Evolutionary conservation across 1,139 yeast genomes (phyloP).

Genomic region (Sugiyamaella pinicola): DNA sequence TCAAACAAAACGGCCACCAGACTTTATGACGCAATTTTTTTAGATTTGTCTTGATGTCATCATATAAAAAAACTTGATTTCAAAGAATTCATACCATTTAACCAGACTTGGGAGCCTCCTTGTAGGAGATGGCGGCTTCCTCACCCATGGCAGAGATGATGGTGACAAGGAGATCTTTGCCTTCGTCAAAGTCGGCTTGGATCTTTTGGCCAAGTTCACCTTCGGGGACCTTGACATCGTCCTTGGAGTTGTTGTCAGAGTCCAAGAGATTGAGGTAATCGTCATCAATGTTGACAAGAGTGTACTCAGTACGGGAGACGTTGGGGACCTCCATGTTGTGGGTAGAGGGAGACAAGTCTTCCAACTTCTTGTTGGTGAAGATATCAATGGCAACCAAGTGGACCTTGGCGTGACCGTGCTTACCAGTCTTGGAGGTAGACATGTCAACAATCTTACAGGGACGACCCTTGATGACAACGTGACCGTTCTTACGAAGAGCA

Average conservation of each 20-base stretch:
- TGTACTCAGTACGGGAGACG: slow-evolving; percentile 92
- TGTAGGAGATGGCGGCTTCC: slow-evolving; percentile 97
- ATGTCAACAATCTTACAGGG: slow-evolving; percentile 99
- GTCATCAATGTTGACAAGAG: slow-evolving; percentile 97
- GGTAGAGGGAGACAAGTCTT: slow-evolving; percentile 99
- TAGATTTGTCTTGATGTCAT: not conserved
- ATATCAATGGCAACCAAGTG: slow-evolving; percentile 98
- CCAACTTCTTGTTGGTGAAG: slow-evolving; percentile 99
- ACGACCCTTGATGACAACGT: slow-evolving; percentile 97
- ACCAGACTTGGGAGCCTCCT: slow-evolving; percentile 77
- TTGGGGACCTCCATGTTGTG: slow-evolving; percentile 99
- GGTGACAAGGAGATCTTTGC: slow-evolving; percentile 94
- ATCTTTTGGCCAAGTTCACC: slow-evolving; percentile 94
- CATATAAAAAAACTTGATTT: not conserved
- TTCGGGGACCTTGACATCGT: slow-evolving; percentile 97
- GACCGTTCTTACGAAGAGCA: slow-evolving; percentile 99
- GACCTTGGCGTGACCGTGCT: slow-evolving; percentile 99
- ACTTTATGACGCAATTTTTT: not conserved
- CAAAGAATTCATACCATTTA: slow-evolving; percentile 4
- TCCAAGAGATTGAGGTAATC: slow-evolving; percentile 98
- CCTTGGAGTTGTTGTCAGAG: slow-evolving; percentile 97
- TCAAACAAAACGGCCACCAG: slow-evolving; percentile 8
- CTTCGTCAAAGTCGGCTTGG: slow-evolving; percentile 92
- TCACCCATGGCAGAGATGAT: slow-evolving; percentile 98
- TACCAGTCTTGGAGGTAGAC: slow-evolving; percentile 99